These are phyloP conservation scores for Melanomma pulvis-pyrius DNA, from an alignment of 495 filamentous ascomycete genomes.

Conservation along the genomic window DNA sequence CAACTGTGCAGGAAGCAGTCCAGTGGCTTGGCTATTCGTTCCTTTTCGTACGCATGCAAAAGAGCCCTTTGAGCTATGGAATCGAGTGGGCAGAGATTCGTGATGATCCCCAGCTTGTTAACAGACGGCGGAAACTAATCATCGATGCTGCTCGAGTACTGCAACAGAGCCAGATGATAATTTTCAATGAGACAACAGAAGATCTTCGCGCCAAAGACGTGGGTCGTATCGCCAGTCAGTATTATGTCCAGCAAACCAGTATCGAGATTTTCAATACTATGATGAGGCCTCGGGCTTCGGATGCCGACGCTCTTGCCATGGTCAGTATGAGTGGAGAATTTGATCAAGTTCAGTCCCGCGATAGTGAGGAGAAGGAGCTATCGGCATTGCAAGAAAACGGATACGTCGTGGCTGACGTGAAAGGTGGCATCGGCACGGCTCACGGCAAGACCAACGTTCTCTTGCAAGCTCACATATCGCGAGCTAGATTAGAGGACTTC, in stretches of 20 bases:
- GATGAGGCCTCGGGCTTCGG: conserved; percentile 79
- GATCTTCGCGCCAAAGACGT: conserved; percentile 91
- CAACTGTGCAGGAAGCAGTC: conserved; percentile 88
- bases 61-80: conserved; percentile 89
- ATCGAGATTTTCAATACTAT: conserved; percentile 92
- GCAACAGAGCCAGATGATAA: conserved; percentile 95
- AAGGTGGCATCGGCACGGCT: conserved; percentile 72
- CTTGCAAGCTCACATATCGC: conserved; percentile 92
- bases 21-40: conserved; percentile 99
- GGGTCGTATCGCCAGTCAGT: conserved; percentile 95
- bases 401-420: conserved; percentile 68
- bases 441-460: conserved; percentile 95
- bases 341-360: conserved; percentile 90
- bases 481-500: conserved; percentile 85
- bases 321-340: conserved; percentile 96
- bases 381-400: conserved; percentile 63
- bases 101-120: conserved; percentile 82
- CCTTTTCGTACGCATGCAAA: conserved; percentile 92
- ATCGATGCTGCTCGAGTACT: conserved; percentile 83
- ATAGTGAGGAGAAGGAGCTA: conserved; percentile 83
- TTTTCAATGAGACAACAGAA: conserved; percentile 91
- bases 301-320: conserved; percentile 91
- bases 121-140: conserved; percentile 77
- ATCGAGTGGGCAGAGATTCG: conserved; percentile 90
- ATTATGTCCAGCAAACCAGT: conserved; percentile 88